Conservation (phyloP, 1,139 yeast genomes). For the Scheffersomyces lignicola region DNA sequence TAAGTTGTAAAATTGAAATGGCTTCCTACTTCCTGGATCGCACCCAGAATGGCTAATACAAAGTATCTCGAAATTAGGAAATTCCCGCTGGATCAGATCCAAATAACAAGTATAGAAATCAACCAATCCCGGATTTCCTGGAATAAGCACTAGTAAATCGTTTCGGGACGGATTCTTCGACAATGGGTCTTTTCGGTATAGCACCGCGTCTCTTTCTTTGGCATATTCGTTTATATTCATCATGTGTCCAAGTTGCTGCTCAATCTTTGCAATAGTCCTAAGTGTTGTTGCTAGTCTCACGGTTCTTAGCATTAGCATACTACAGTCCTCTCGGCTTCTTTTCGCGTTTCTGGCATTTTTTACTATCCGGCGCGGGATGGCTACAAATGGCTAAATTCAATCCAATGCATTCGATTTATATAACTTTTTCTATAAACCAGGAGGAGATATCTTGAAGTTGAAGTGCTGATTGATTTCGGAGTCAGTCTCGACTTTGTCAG, state of each 20-base stretch:
- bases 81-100: slow-evolving; percentile 37
- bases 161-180: slow-evolving; percentile 4
- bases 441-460: slow-evolving; percentile 11
- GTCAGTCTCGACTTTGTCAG: slow-evolving; percentile 20
- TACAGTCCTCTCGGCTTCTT: no score
- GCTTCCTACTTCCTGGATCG: slow-evolving; percentile 27
- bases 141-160: slow-evolving; percentile 50
- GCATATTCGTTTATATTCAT: neutral
- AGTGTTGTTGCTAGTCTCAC: no score
- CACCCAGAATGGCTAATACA: slow-evolving; percentile 60
- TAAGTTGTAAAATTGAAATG: slow-evolving; percentile 29
- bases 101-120: slow-evolving; percentile 57
- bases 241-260: no score
- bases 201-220: slow-evolving; percentile 7
- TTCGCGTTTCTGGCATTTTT: no score
- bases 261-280: no score
- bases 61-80: slow-evolving; percentile 49
- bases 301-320: no score
- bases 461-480: slow-evolving; percentile 12
- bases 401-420: no score
- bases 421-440: slow-evolving; percentile 1
- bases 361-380: no score
- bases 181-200: slow-evolving; percentile 22
- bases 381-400: no score
- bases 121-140: slow-evolving; percentile 70